phyloP scores from a whole-genome alignment of 768 basidiomycete genomes.

The Neoboletus magnificus region DNA sequence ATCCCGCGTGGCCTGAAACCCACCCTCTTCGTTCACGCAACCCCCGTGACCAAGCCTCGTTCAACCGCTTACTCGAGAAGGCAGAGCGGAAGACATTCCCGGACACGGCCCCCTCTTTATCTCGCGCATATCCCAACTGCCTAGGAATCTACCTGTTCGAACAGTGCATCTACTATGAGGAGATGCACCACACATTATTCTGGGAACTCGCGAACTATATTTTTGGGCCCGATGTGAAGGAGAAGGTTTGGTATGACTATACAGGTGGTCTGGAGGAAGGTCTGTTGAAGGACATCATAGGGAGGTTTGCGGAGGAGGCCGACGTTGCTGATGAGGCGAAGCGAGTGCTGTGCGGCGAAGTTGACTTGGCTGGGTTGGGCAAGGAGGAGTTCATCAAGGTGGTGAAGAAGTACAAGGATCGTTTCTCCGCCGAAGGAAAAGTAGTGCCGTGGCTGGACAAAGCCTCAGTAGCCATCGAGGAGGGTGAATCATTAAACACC shows the following conservation, averaged over 20 bases:
- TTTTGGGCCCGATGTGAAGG: neutral
- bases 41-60: neutral
- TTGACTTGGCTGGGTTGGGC: neutral
- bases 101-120: neutral
- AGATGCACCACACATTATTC: neutral
- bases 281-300: neutral
- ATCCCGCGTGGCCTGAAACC: neutral
- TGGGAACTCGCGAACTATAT: neutral
- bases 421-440: neutral
- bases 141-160: neutral
- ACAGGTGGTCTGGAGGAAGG: neutral
- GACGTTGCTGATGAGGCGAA: neutral
- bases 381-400: neutral
- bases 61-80: neutral
- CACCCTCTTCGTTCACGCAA: neutral
- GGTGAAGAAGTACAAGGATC: neutral
- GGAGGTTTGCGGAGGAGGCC: neutral
- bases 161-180: neutral
- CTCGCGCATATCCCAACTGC: neutral
- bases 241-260: neutral
- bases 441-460: neutral
- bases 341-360: neutral
- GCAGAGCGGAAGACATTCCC: neutral
- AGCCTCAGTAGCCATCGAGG: too few species aligned
- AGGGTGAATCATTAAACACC: neutral